These are phyloP conservation scores for Ichthyophthirius multifiliis DNA, from an alignment of 169 alveolate species.

Conservation along the genomic window DNA sequence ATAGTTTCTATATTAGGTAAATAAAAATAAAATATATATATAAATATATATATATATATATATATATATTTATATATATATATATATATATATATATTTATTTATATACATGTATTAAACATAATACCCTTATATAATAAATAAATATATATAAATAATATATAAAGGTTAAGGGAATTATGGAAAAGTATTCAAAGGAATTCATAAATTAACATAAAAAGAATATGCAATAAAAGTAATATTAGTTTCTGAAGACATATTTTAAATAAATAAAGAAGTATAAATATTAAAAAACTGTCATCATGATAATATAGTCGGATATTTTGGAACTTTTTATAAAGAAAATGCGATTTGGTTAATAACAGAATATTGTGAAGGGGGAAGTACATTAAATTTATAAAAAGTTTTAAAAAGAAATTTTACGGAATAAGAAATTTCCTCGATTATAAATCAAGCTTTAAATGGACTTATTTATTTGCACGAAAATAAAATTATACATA, in stretches of 20 bases:
- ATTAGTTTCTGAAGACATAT: constrained; percentile 53
- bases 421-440: constrained; percentile 77
- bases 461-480: constrained; percentile 82
- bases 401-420: constrained; percentile 65
- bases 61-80: not conserved
- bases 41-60: not conserved
- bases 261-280: constrained; percentile 64
- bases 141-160: too few relatives aligned
- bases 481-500: constrained; percentile 74
- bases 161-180: constrained; percentile 71
- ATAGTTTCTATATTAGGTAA: constrained; percentile 1
- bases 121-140: too few relatives aligned
- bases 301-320: constrained; percentile 64
- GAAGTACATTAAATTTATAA: constrained; percentile 74
- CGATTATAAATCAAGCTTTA: constrained; percentile 67
- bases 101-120: not conserved
- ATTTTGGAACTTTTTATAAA: constrained; percentile 65
- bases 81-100: not conserved
- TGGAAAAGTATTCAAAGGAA: constrained; percentile 73
- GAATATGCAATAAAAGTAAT: constrained; percentile 70
- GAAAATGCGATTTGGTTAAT: constrained; percentile 77
- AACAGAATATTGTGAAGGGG: constrained; percentile 81
- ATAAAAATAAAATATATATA: not conserved
- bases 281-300: constrained; percentile 64
- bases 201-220: constrained; percentile 56